phyloP scores from a whole-genome alignment of 139 green algal species.

The Yamagishiella unicocca region DNA sequence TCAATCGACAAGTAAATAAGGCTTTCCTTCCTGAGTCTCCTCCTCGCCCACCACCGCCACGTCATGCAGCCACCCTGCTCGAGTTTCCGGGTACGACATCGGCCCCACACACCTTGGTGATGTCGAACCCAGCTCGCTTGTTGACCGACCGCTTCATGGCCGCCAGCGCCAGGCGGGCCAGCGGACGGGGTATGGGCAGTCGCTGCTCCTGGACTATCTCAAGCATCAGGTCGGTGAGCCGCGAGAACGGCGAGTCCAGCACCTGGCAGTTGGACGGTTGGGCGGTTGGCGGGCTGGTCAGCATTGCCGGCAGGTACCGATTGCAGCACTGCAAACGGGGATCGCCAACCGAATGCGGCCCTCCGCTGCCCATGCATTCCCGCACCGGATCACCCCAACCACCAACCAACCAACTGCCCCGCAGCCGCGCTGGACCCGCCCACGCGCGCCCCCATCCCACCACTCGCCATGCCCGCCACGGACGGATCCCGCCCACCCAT shows the following conservation, averaged over 20 bases:
- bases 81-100: not conserved
- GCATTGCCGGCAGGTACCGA: too few species aligned
- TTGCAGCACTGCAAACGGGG: too few species aligned
- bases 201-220: constrained; percentile 88
- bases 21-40: too few species aligned
- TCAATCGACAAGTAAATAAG: too few species aligned
- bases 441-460: constrained; percentile 74
- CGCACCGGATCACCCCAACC: too few species aligned
- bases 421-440: too few species aligned
- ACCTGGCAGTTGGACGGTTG: constrained; percentile 79
- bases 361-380: too few species aligned
- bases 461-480: not conserved
- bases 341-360: too few species aligned
- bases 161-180: constrained; percentile 69
- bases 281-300: too few species aligned
- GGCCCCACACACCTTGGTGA: constrained; percentile 59
- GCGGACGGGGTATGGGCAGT: constrained; percentile 68
- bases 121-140: constrained; percentile 86
- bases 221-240: constrained; percentile 90
- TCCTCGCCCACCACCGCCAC: too few species aligned
- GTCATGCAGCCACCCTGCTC: too few species aligned
- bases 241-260: constrained; percentile 93
- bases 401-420: too few species aligned
- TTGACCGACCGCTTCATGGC: constrained; percentile 83
- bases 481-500: not conserved